phyloP scores from a whole-genome alignment of 2,329 filamentous ascomycete species.

The Botrytis galanthina region DNA sequence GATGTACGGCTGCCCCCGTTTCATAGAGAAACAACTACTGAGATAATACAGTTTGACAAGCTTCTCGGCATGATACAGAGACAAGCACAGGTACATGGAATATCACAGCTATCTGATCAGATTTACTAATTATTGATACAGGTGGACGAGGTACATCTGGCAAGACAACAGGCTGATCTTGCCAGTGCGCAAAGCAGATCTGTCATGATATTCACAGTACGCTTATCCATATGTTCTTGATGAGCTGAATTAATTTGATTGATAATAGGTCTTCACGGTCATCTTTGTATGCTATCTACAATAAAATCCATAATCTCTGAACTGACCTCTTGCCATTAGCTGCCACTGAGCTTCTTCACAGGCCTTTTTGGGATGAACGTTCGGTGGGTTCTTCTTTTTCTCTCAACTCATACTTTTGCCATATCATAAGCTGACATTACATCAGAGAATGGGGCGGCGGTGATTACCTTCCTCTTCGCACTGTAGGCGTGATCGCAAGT shows the following conservation, averaged over 20 bases:
- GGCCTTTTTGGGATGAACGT: slow-evolving; percentile 6
- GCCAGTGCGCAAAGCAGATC: neutral
- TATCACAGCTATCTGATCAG: neutral
- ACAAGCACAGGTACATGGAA: neutral
- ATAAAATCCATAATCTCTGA: neutral
- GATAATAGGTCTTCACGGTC: neutral
- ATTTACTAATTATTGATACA: neutral
- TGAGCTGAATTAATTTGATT: neutral
- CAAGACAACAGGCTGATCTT: slow-evolving; percentile 2
- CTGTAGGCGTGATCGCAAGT: neutral
- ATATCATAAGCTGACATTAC: neutral
- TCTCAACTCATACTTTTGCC: neutral
- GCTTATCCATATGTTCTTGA: neutral
- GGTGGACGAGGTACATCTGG: neutral
- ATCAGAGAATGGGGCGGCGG: neutral
- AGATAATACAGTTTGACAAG: neutral
- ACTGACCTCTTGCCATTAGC: neutral
- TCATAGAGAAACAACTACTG: neutral
- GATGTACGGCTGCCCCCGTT: neutral
- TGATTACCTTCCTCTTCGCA: neutral
- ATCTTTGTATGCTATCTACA: neutral
- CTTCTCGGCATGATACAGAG: neutral
- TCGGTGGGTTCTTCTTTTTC: neutral
- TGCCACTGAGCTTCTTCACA: neutral
- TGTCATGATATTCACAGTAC: neutral